Evolutionary conservation across 495 filamentous ascomycete species (phyloP), one percentile per base, ranked within the genome.

Genomic region (Thozetella sp.): DNA sequence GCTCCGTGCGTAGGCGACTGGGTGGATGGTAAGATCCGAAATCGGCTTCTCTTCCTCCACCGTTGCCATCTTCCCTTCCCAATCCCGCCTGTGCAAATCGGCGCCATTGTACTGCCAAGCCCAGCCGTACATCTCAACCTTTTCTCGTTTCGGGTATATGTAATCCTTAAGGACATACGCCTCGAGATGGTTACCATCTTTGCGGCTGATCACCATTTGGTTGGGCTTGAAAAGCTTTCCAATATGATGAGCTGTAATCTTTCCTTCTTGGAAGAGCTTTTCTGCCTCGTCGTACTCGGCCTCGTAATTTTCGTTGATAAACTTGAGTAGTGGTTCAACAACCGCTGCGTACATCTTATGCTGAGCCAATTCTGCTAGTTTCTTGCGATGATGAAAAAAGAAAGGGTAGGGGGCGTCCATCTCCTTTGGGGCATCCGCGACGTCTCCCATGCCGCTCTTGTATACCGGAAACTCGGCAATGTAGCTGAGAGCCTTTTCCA

Each of bases 191-290:
- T n/a, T n/a, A 10, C 11, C 6, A 4, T 19, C 20, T n/a, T 11
- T 48, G 43, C 43, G 43, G 43, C n/a, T 48, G n/a, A 48, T 48
- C 11, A 48, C 43, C 43, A 48, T 48, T 48, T 48, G 43, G 43
- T 48, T 48, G n/a, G 43, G 43, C n/a, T 9, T 48, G 43, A 48
- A 48, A 15, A 48, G 43, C 43, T 48, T 48, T 20, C 43, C 43
- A 48, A 48, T 48, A 19, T 48, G 43, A 3, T n/a, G 9, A 19
- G 43, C 43, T n/a, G 43, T 48, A 4, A 48, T n/a, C 20, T 48
- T 48, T 20, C 43, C 43, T 11, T 48, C 3, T 10, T n/a, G n/a
- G 43, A 48, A 48, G 43, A 48, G n/a, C 10, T 48, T n/a, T n/a
- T 48, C 43, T 19, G 43, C 43, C n/a, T 48, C 43, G 11, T 48